phyloP scores from a whole-genome alignment of 2,329 filamentous ascomycete species.

The Atkinsonella hypoxylon region DNA sequence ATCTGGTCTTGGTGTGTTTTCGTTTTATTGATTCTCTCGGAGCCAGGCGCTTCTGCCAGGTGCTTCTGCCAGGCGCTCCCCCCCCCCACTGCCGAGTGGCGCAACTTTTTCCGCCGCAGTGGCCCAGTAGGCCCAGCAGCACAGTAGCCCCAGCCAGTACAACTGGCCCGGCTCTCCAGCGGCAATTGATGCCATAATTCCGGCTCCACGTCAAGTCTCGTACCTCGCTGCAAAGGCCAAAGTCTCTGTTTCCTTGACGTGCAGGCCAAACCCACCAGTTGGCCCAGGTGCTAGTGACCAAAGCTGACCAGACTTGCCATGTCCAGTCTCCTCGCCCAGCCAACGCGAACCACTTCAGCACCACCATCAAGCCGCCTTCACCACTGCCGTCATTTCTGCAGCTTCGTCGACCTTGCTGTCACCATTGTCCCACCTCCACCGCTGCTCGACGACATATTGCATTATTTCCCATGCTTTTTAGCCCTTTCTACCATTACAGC shows the following conservation, averaged over 20 bases:
- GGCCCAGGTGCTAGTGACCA: neutral
- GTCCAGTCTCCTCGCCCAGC: neutral
- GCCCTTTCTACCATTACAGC: neutral
- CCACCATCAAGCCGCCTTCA: neutral
- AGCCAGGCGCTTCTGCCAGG: neutral
- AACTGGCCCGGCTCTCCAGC: neutral
- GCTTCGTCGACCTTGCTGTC: neutral
- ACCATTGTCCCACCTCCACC: neutral
- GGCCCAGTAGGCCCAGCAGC: no score
- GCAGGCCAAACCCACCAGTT: neutral
- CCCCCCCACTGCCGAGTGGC: neutral
- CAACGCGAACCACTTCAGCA: constrained; percentile 2
- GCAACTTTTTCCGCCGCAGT: neutral
- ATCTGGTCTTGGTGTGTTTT: no score
- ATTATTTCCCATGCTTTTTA: neutral
- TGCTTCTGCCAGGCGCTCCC: neutral
- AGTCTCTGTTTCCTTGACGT: neutral
- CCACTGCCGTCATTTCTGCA: constrained; percentile 4
- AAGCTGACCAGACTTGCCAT: neutral
- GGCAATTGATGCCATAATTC: neutral
- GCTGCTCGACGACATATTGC: neutral
- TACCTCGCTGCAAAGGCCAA: neutral
- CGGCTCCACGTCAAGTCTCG: neutral
- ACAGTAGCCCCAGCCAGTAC: neutral
- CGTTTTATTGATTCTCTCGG: neutral